These are phyloP conservation scores for Leavenworthia alabamica DNA, from an alignment of 345 rosid species.

Conservation along the genomic window DNA sequence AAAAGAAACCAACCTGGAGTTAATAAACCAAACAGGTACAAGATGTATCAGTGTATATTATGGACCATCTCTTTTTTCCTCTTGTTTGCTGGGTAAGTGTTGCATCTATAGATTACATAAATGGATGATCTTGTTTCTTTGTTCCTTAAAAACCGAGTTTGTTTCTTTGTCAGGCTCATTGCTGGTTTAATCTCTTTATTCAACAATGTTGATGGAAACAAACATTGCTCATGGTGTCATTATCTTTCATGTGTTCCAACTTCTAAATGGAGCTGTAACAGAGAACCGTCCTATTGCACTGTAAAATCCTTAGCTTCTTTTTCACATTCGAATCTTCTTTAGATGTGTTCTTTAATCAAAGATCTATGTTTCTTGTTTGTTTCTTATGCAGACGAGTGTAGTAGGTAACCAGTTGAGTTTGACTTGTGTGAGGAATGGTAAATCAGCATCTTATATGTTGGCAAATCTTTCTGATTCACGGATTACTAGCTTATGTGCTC, in stretches of 20 bases:
- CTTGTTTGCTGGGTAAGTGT: constrained; percentile 63
- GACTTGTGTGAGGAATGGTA: constrained; percentile 66
- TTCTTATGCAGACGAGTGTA: constrained; percentile 47
- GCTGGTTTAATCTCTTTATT: constrained; percentile 55
- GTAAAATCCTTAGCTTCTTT: constrained; percentile 32
- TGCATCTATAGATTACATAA: background rate
- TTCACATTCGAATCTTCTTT: background rate
- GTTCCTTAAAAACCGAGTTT: background rate
- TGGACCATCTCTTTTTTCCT: constrained; percentile 72
- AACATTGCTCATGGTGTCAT: constrained; percentile 96
- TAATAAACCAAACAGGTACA: constrained; percentile 47
- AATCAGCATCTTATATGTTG: constrained; percentile 39
- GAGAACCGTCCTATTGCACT: constrained; percentile 56
- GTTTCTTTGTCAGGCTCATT: constrained; percentile 43
- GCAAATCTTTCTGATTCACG: constrained; percentile 36
- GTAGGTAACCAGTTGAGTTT: constrained; percentile 60
- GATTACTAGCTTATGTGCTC: constrained; percentile 49
- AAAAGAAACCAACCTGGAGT: constrained; percentile 41
- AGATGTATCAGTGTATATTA: constrained; percentile 57
- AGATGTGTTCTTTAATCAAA: background rate
- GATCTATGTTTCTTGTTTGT: background rate
- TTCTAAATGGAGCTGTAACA: constrained; percentile 76
- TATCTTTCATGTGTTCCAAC: constrained; percentile 91
- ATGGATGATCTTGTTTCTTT: background rate
- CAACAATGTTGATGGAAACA: constrained; percentile 77